Conservation (phyloP, 768 basidiomycete genomes). For the Sarcodon sp. region DNA sequence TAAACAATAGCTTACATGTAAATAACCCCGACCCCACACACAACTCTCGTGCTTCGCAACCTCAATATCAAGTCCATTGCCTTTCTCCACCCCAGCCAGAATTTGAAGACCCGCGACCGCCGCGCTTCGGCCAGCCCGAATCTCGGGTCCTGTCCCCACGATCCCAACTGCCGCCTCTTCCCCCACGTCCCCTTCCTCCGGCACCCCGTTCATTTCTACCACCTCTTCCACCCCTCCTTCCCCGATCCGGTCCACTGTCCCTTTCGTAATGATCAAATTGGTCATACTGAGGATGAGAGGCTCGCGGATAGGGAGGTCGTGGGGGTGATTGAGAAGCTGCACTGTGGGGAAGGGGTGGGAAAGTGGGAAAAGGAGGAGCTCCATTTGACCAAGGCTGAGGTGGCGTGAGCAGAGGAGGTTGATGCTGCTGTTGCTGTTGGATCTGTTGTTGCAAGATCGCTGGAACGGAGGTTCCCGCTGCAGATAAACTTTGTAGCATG, state of each 20-base stretch:
- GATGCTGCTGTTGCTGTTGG: constrained; percentile 6
- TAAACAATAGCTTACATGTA: no score
- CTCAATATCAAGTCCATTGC: no score
- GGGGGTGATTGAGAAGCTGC: constrained; percentile 10
- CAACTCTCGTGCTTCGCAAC: no score
- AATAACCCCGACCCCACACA: no score
- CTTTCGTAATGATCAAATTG: constrained; percentile 9
- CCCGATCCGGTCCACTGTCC: constrained; percentile 3
- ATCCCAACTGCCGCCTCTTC: constrained; percentile 17
- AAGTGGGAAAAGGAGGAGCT: constrained; percentile 11
- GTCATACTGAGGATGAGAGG: constrained; percentile 12
- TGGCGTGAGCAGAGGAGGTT: constrained; percentile 15
- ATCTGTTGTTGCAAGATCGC: constrained; percentile 9
- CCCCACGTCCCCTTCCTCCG: constrained; percentile 18
- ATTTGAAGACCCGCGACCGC: constrained; percentile 11
- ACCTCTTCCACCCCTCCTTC: constrained; percentile 7
- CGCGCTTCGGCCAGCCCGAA: constrained; percentile 43
- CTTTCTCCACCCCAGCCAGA: neutral
- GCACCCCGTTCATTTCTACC: constrained; percentile 15
- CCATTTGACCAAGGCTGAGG: constrained; percentile 7
- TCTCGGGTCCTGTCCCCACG: constrained; percentile 29
- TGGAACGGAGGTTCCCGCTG: constrained; percentile 14
- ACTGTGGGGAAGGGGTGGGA: constrained; percentile 4
- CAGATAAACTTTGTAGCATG: constrained; percentile 45
- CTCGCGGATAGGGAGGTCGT: constrained; percentile 12